Conservation (phyloP, 108 stramenopile genomes). For the Skeletonema menzelii region DNA sequence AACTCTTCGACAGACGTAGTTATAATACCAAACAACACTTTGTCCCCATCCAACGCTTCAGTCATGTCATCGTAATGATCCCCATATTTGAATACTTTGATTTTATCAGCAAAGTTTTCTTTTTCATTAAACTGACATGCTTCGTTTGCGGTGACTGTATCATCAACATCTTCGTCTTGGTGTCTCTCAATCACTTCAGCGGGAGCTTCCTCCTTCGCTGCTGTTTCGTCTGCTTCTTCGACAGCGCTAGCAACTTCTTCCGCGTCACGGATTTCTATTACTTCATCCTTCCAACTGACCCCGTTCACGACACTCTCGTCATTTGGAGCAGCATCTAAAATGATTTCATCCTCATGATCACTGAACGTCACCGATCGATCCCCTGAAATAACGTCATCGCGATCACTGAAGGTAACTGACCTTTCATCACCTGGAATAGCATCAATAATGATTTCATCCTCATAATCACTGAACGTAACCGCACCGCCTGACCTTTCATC, state of each 20-base stretch:
- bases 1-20: conserved; percentile 22
- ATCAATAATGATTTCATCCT: neutral
- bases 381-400: neutral
- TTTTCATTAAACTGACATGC: neutral
- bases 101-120: neutral
- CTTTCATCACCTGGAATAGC: neutral
- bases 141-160: neutral
- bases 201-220: neutral
- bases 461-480: neutral
- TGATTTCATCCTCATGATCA: neutral
- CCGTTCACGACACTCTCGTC: neutral
- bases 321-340: neutral
- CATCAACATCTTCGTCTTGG: neutral
- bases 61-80: conserved; percentile 25
- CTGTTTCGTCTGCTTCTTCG: neutral
- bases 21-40: conserved; percentile 17
- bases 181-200: neutral
- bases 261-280: neutral
- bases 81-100: conserved; percentile 20
- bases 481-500: neutral
- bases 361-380: neutral
- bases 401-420: neutral
- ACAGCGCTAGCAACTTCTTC: neutral
- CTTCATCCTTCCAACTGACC: neutral
- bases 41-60: conserved; percentile 3